phyloP scores from a whole-genome alignment of 2,329 filamentous ascomycete species.

The Epichloe brachyelytri region DNA sequence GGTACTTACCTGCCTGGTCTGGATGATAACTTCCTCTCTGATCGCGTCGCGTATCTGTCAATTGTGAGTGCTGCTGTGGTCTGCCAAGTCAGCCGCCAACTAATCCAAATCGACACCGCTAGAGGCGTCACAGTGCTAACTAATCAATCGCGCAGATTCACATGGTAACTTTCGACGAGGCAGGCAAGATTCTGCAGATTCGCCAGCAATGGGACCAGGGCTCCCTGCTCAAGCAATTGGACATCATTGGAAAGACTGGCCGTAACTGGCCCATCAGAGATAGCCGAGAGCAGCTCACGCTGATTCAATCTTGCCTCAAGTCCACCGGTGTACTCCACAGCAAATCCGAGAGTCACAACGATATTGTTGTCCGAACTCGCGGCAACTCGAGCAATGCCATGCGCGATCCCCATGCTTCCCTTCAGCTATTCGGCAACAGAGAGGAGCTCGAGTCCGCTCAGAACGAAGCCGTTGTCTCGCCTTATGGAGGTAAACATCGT shows the following conservation, averaged over 20 bases:
- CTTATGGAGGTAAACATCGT: slow-evolving; percentile 46
- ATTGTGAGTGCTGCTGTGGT: slow-evolving; percentile 50
- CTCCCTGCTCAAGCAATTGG: slow-evolving; percentile 80
- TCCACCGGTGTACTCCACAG: slow-evolving; percentile 25
- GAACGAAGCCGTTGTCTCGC: slow-evolving; percentile 41
- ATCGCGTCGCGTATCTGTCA: slow-evolving; percentile 65
- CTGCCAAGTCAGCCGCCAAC: not conserved
- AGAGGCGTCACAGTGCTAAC: not conserved
- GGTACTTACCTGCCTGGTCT: slow-evolving; percentile 78
- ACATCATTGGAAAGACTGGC: slow-evolving; percentile 80
- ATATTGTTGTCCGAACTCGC: slow-evolving; percentile 31
- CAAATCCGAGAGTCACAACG: slow-evolving; percentile 21
- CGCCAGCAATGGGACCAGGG: slow-evolving; percentile 93
- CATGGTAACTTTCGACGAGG: slow-evolving; percentile 68
- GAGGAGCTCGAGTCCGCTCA: slow-evolving; percentile 43
- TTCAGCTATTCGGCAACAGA: slow-evolving; percentile 62
- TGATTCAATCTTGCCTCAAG: slow-evolving; percentile 54
- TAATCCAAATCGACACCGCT: not conserved
- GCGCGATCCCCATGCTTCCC: slow-evolving; percentile 55
- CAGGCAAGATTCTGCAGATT: slow-evolving; percentile 73
- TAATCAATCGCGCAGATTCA: slow-evolving; percentile 50
- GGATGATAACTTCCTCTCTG: slow-evolving; percentile 87
- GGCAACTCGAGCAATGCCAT: slow-evolving; percentile 40
- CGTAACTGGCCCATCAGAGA: slow-evolving; percentile 94
- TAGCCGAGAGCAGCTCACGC: slow-evolving; percentile 66